Conservation (phyloP, 345 rosid genomes). For the Bruguiera gymnorhiza region DNA sequence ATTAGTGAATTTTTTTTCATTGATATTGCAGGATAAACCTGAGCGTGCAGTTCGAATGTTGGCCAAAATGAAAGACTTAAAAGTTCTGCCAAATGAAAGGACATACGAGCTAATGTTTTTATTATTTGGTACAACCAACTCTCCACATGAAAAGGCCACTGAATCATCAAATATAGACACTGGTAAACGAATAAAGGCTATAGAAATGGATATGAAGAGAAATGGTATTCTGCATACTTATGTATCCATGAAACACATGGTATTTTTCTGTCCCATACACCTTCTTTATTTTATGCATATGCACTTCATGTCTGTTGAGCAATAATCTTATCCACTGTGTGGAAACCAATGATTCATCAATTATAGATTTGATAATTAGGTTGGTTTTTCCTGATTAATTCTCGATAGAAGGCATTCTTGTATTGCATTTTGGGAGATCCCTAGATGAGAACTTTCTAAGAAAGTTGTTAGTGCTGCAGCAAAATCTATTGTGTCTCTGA, state of each 20-base stretch:
- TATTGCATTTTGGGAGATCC: background rate
- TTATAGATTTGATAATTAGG: background rate
- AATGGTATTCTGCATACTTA: constrained; percentile 65
- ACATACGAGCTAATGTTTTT: constrained; percentile 74
- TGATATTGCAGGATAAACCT: constrained; percentile 60
- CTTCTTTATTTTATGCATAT: constrained; percentile 6
- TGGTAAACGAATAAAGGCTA: constrained; percentile 60
- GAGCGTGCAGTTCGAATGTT: constrained; percentile 65
- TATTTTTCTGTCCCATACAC: constrained; percentile 28
- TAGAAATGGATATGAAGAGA: constrained; percentile 70
- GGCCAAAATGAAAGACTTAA: constrained; percentile 64
- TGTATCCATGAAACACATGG: constrained; percentile 60
- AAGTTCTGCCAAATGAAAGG: constrained; percentile 51
- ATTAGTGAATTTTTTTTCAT: background rate
- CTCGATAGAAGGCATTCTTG: background rate
- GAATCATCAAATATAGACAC: constrained; percentile 52
- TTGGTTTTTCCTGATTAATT: background rate
- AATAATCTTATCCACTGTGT: background rate
- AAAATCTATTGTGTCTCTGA: background rate
- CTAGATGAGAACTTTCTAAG: background rate
- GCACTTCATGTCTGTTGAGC: no score
- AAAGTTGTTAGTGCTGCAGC: constrained; percentile 1
- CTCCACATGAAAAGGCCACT: constrained; percentile 66
- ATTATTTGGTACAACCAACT: constrained; percentile 65
- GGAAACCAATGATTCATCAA: background rate